A percentile compares a stretch with the other conserved stretches of the same genome.
phyloP scores from a whole-genome alignment of 768 basidiomycete species.

The Rhodotorula diobovata region DNA sequence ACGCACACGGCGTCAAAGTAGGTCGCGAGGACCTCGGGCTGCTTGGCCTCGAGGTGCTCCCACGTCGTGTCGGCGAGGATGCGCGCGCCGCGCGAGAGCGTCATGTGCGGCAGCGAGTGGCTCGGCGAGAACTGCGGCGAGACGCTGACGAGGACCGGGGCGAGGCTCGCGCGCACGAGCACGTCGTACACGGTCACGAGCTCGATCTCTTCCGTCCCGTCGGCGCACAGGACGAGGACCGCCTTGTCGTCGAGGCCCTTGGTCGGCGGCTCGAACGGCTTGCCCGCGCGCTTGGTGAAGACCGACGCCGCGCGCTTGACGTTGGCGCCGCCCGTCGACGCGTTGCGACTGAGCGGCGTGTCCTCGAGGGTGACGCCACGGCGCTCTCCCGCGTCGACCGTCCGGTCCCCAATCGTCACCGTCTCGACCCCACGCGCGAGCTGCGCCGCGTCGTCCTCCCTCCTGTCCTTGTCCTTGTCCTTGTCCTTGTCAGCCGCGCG shows the following conservation, averaged over 20 bases:
- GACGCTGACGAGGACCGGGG: conserved; percentile 22
- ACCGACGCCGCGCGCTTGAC: conserved; percentile 21
- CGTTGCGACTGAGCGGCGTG: conserved; percentile 21
- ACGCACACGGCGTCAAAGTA: conserved; percentile 34
- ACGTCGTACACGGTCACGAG: conserved; percentile 29
- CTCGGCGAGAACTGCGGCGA: conserved; percentile 30
- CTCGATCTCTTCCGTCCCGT: conserved; percentile 38
- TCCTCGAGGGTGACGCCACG: conserved; percentile 33
- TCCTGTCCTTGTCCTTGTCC: background rate
- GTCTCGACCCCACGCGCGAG: background rate
- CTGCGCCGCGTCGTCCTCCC: background rate
- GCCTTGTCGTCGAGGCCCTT: conserved; percentile 33
- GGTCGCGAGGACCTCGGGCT: conserved; percentile 20
- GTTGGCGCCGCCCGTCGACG: background rate
- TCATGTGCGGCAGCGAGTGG: conserved; percentile 34
- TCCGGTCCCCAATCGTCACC: conserved; percentile 9
- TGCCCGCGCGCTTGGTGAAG: conserved; percentile 11
- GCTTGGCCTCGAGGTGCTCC: conserved; percentile 21
- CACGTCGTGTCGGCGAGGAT: conserved; percentile 36
- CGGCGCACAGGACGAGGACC: conserved; percentile 31
- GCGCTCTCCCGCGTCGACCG: conserved; percentile 23
- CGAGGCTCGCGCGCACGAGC: conserved; percentile 31
- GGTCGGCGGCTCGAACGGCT: conserved; percentile 25
- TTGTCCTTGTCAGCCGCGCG: background rate
- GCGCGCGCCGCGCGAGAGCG: conserved; percentile 33